phyloP scores from a whole-genome alignment of 305 asterid genomes.

The Nicotiana rustica region DNA sequence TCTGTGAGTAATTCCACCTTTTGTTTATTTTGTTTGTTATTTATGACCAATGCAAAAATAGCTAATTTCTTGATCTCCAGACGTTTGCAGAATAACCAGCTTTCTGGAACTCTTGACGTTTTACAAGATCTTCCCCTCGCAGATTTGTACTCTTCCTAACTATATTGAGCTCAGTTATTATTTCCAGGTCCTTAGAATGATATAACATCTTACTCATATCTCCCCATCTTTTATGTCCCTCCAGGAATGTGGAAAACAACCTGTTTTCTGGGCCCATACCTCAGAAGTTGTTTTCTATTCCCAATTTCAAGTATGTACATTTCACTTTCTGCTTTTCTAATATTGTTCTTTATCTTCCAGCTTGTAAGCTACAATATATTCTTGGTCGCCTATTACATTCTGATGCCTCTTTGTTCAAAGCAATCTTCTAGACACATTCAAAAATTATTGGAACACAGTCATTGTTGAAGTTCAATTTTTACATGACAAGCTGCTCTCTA shows the following conservation, averaged over 20 bases:
- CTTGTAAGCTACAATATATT: neutral
- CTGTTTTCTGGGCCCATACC: constrained; percentile 91
- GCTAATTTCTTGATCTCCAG: constrained; percentile 63
- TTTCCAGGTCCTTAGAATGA: constrained; percentile 33
- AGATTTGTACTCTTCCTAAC: constrained; percentile 69
- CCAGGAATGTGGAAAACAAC: constrained; percentile 83
- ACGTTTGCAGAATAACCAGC: constrained; percentile 93
- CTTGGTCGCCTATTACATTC: neutral
- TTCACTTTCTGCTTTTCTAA: constrained; percentile 4
- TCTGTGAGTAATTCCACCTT: constrained; percentile 61
- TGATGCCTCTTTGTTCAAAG: constrained; percentile 4
- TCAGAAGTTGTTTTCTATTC: constrained; percentile 68
- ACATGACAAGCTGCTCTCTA: constrained; percentile 9
- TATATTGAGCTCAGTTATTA: constrained; percentile 34
- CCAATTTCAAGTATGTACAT: constrained; percentile 70
- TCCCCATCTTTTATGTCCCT: constrained; percentile 36
- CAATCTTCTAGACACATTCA: neutral
- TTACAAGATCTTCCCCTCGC: constrained; percentile 79
- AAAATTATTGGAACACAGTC: constrained; percentile 23
- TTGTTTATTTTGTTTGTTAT: constrained; percentile 1
- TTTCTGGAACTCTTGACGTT: constrained; percentile 90
- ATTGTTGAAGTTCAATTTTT: neutral
- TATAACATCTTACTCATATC: constrained; percentile 32
- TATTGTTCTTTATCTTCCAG: constrained; percentile 15
- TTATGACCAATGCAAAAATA: constrained; percentile 26